phyloP scores from a whole-genome alignment of 352 stramenopile species.

The Blastocystis sp. region DNA sequence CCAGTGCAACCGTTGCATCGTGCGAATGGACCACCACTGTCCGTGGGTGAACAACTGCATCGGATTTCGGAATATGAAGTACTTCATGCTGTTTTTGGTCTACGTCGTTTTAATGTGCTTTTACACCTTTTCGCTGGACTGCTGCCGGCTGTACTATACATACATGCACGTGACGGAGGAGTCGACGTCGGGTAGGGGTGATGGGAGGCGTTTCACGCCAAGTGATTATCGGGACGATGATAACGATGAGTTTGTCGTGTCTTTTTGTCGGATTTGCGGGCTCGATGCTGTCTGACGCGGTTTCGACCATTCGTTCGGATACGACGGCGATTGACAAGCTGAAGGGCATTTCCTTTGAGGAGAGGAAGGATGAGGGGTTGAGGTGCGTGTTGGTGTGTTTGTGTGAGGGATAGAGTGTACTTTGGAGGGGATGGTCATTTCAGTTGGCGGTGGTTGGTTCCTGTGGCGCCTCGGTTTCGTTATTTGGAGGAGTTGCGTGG shows the following conservation, averaged over 20 bases:
- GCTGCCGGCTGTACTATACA: conserved; percentile 15
- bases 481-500: neutral
- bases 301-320: neutral
- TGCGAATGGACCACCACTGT: conserved; percentile 83
- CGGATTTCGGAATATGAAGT: conserved; percentile 80
- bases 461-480: conserved; percentile 12
- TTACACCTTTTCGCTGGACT: conserved; percentile 44
- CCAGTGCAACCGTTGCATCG: conserved; percentile 83
- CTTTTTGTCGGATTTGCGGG: conserved; percentile 49
- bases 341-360: neutral
- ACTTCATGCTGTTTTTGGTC: conserved; percentile 82
- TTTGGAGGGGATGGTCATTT: conserved; percentile 16
- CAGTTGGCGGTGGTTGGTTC: conserved; percentile 24
- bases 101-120: conserved; percentile 76
- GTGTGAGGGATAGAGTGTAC: neutral
- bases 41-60: conserved; percentile 86
- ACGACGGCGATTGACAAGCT: conserved; percentile 51
- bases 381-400: neutral
- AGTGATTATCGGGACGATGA: conserved; percentile 44
- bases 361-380: neutral
- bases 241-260: conserved; percentile 61
- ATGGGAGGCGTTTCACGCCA: neutral
- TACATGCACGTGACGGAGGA: conserved; percentile 2
- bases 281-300: conserved; percentile 32
- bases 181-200: neutral